Base-by-base conservation (phyloP, 495 filamentous ascomycete genomes). In the Cudoniella acicularis region DNA sequence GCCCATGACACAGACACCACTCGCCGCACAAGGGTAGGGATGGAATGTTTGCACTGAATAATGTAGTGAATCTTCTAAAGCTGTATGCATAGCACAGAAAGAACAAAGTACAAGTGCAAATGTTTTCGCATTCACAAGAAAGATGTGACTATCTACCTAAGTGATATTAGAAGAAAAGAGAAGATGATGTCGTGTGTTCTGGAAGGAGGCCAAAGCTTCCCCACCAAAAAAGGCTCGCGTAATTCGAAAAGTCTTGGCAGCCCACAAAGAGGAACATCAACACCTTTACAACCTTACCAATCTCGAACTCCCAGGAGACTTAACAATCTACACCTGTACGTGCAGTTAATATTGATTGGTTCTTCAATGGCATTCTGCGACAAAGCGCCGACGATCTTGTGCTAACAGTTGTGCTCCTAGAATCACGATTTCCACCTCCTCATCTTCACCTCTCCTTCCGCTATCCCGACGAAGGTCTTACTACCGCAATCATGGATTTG, bases 401-500 rank as follows among this genome's bases (percentile, higher is more conserved):
- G 27, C 51, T 54, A 20, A 54, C 51, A 40, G 18, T 40, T 18
- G 18, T 10, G 23, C 16, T 20, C 20, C 6, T 25, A 50, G 48
- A 24, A 25, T 25, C 10, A 50, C 48, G 10, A 50, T 56, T 27
- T 47, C 42, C 21, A 20, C 54, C 41, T 20, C 18, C 40, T 56
- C 52, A 54, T 10, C 26, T 24, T 47, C 21, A 47, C 10, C 1
- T 16, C 51, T 40, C 56, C 57, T 50, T 45, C 45, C 43, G 25
- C 49, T 36, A 40, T 46, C 51, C 36, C 57, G 52, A 68, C 59
- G 61, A 63, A 67, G 54, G 65, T 64, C 59, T 20, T 21, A 61
- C 51, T 61, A 62, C 67, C 60, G 66, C 67, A 69, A 84, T 70
- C 71, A 89, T 89, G 86, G 83, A 85, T 81, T 75, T 83, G 75